Evolutionary conservation across 495 filamentous ascomycete genomes (phyloP).

Genomic region (Viridothelium virens): DNA sequence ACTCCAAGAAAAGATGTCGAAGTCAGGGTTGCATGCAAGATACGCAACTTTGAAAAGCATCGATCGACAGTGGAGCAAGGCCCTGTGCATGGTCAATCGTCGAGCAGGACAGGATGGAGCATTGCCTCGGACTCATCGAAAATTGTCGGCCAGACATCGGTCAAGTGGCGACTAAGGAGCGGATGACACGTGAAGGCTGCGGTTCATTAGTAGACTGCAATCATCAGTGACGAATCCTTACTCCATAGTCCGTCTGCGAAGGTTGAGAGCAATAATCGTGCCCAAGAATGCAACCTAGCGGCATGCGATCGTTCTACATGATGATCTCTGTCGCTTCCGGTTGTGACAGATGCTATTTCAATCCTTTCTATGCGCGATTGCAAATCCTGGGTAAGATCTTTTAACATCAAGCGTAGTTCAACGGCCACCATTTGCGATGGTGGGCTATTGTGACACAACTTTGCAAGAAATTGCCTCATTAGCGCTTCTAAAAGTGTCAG

Average conservation of each 20-base stretch:
- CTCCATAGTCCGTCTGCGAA: not conserved
- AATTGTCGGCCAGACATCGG: not conserved
- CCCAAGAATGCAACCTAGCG: not conserved
- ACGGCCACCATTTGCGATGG: not conserved
- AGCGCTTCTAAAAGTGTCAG: constrained; percentile 1
- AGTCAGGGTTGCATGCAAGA: not conserved
- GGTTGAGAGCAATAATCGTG: not conserved
- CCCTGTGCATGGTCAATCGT: not conserved
- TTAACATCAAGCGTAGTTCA: not conserved
- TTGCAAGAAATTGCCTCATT: not conserved
- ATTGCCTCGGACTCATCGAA: not conserved
- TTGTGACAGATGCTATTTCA: not conserved
- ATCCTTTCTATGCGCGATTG: not conserved
- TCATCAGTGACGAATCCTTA: not conserved
- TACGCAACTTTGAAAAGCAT: not conserved
- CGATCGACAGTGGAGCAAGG: not conserved
- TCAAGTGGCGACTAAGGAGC: not conserved
- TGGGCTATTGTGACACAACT: not conserved
- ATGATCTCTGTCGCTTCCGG: not conserved
- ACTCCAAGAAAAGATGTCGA: constrained; percentile 1
- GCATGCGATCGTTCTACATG: not conserved
- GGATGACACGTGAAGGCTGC: not conserved
- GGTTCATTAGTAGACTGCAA: not conserved
- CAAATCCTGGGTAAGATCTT: not conserved
- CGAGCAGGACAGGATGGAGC: not conserved